Percentiles rank a stretch among this genome's conserved stretches.
Evolutionary conservation across 108 stramenopile species (phyloP).

Genomic region (Nitzschia putrida): DNA sequence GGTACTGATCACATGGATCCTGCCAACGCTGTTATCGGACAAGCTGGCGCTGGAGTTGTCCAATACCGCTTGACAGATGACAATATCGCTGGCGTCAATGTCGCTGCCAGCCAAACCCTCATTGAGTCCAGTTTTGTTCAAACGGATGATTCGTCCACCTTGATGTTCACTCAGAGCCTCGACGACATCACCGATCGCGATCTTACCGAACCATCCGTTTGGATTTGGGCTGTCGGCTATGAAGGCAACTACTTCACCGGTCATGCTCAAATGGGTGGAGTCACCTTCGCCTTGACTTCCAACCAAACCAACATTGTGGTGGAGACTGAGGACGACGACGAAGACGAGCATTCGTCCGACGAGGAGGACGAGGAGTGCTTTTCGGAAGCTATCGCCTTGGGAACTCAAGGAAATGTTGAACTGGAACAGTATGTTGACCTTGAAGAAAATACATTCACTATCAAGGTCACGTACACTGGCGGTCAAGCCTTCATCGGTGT

Average conservation of each 20-base stretch:
- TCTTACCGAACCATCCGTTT: neutral
- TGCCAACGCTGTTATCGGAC: conserved; percentile 17
- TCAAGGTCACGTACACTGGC: conserved; percentile 4
- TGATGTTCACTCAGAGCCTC: conserved; percentile 11
- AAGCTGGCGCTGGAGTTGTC: neutral
- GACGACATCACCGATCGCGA: neutral
- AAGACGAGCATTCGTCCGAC: too few relatives aligned
- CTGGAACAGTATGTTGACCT: conserved; percentile 15
- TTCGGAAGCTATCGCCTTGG: conserved; percentile 1
- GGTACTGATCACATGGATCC: conserved; percentile 12
- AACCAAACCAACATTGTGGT: too few relatives aligned
- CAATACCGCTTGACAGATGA: neutral
- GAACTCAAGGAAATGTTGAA: neutral
- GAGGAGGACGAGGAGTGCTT: too few relatives aligned
- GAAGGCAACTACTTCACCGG: neutral
- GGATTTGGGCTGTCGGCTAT: conserved; percentile 14
- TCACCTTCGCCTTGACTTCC: too few relatives aligned
- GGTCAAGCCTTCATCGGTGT: too few relatives aligned
- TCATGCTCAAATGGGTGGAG: too few relatives aligned
- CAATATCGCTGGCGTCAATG: conserved; percentile 1
- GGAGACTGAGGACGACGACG: too few relatives aligned
- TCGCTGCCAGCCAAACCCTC: neutral
- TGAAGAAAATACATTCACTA: conserved; percentile 19
- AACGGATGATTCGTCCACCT: neutral
- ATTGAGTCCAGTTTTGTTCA: conserved; percentile 9